A percentile compares a stretch with the other conserved stretches of the same genome.
phyloP scores from a whole-genome alignment of 73 alveolate species.

The Tetrahymena malaccensis region DNA sequence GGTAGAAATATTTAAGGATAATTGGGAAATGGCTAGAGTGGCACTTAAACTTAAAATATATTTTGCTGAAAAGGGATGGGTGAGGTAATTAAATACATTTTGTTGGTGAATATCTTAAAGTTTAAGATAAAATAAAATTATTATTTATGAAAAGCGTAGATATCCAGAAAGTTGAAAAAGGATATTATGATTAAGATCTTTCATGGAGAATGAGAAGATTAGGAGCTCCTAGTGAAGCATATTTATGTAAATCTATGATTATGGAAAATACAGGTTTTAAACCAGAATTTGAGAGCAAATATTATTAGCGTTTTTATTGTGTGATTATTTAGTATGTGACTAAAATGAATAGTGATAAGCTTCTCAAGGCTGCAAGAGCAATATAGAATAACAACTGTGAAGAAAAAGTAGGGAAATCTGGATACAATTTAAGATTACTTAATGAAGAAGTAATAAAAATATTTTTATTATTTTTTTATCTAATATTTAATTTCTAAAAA shows the following conservation, averaged over 20 bases:
- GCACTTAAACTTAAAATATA: neutral
- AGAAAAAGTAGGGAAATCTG: constrained; percentile 40
- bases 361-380: constrained; percentile 31
- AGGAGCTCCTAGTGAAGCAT: constrained; percentile 48
- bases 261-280: constrained; percentile 52
- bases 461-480: neutral
- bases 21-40: neutral
- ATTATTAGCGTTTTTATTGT: constrained; percentile 37
- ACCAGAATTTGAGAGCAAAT: constrained; percentile 23
- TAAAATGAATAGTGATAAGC: constrained; percentile 43
- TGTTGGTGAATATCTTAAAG: neutral
- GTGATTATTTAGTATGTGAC: constrained; percentile 51
- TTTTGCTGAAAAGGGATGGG: neutral
- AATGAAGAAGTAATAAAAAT: constrained; percentile 45
- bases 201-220: constrained; percentile 29
- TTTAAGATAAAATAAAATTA: neutral
- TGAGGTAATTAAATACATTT: neutral
- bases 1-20: neutral
- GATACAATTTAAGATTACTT: constrained; percentile 54
- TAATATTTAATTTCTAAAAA: neutral
- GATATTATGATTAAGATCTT: neutral
- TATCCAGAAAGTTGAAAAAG: neutral
- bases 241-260: constrained; percentile 60
- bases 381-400: constrained; percentile 11
- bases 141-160: neutral